A percentile compares a stretch with the other conserved stretches of the same genome.
Evolutionary conservation across 371 early-diverging fungal genomes (phyloP).

Genomic region (Nematocida minor): DNA sequence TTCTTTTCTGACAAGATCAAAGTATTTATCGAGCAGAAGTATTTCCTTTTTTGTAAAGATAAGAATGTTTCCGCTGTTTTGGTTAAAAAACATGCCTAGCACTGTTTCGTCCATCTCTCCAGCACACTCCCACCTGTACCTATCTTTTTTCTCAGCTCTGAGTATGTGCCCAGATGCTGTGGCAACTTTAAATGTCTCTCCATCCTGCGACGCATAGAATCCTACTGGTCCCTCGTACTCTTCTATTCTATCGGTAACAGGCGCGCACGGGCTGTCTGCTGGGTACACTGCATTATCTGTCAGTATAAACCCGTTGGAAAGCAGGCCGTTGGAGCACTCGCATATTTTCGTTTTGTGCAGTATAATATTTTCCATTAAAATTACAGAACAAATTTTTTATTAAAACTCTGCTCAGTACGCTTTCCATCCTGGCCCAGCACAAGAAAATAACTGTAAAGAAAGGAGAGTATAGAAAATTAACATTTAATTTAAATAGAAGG

Average conservation of each 20-base stretch:
- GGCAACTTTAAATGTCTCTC: constrained; percentile 15
- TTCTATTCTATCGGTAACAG: not conserved
- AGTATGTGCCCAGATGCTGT: not conserved
- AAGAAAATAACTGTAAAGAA: no score
- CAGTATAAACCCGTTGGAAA: constrained; percentile 10
- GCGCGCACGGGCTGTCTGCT: not conserved
- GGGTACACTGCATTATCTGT: not conserved
- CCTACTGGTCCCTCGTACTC: not conserved
- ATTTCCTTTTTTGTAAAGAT: not conserved
- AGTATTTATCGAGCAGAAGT: constrained; percentile 26
- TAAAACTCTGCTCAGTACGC: no score
- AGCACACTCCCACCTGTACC: constrained; percentile 18
- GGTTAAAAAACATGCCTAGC: constrained; percentile 4
- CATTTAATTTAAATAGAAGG: no score
- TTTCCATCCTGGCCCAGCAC: no score
- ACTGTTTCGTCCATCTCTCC: constrained; percentile 17
- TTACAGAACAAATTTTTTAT: no score
- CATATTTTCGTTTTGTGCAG: not conserved
- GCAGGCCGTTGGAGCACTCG: not conserved
- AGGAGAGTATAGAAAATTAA: no score
- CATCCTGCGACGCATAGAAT: constrained; percentile 15
- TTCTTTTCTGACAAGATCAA: constrained; percentile 14
- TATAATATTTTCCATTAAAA: constrained; percentile 26
- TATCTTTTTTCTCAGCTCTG: not conserved
- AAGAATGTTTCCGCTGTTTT: constrained; percentile 15